These are phyloP conservation scores for Amauroascus verrucosus DNA, from an alignment of 2,329 filamentous ascomycete genomes.

Conservation along the genomic window DNA sequence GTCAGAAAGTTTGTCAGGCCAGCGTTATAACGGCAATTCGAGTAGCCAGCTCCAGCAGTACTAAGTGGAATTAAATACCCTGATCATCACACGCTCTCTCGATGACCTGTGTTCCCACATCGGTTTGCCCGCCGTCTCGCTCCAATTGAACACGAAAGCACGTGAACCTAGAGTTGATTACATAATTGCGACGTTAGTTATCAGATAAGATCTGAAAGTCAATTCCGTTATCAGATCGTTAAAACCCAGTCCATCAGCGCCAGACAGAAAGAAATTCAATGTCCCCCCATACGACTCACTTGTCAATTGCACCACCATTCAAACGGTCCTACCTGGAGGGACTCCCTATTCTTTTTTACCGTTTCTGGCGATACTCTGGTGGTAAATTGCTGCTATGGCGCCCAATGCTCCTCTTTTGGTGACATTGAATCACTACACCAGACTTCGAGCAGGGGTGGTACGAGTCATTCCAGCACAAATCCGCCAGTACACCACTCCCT, in stretches of 20 bases:
- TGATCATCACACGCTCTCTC: too few species aligned
- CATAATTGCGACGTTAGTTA: background rate
- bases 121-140: background rate
- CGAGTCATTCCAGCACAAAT: constrained; percentile 25
- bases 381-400: background rate
- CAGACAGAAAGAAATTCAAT: too few species aligned
- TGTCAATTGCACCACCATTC: background rate
- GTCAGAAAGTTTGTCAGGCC: too few species aligned
- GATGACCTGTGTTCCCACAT: too few species aligned
- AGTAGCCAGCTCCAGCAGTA: too few species aligned
- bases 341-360: background rate
- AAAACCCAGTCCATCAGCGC: background rate
- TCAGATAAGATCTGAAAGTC: constrained; percentile 2
- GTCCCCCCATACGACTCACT: too few species aligned
- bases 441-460: constrained; percentile 4
- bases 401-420: constrained; percentile 3
- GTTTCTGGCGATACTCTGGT: background rate
- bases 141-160: constrained; percentile 6
- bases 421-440: background rate
- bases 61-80: background rate
- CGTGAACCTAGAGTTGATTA: background rate
- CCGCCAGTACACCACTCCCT: constrained; percentile 37
- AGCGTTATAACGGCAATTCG: too few species aligned
- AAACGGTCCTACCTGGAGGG: background rate
- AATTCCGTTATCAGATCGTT: constrained; percentile 8